Conservation (phyloP, 345 rosid genomes). For the Populus euphratica region DNA sequence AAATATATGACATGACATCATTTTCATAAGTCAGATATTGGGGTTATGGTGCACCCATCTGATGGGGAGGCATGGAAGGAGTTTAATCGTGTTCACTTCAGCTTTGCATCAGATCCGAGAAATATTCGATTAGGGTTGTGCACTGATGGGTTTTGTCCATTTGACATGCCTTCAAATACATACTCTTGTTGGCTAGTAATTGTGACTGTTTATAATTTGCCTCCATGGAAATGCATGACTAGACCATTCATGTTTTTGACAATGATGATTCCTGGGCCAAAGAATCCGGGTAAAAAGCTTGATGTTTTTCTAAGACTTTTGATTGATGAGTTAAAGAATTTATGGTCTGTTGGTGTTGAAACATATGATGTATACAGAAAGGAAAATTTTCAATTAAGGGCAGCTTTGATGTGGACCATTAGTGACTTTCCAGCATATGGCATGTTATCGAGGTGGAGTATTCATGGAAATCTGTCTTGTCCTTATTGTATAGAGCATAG, state of each 20-base stretch:
- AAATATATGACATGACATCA: too few relatives aligned
- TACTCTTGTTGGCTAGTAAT: neutral
- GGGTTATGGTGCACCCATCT: too few relatives aligned
- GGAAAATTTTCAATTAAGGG: neutral
- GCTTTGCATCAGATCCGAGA: neutral
- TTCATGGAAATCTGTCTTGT: neutral
- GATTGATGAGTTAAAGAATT: neutral
- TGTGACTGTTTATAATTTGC: neutral
- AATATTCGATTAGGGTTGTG: neutral
- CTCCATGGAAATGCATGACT: neutral
- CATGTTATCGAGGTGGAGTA: neutral
- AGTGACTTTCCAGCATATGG: constrained; percentile 2
- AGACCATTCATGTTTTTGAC: neutral
- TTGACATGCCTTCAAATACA: neutral
- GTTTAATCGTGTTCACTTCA: too few relatives aligned
- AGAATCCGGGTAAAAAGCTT: neutral
- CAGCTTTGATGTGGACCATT: neutral
- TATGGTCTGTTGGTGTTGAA: neutral
- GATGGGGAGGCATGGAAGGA: too few relatives aligned
- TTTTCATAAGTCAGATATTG: too few relatives aligned
- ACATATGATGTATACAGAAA: neutral
- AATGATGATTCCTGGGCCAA: neutral
- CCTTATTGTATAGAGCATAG: neutral
- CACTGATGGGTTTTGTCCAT: neutral
- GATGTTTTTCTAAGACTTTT: neutral